These are phyloP conservation scores for Chaetomiaceae sp. DNA, from an alignment of 2,329 filamentous ascomycete genomes.

Conservation along the genomic window DNA sequence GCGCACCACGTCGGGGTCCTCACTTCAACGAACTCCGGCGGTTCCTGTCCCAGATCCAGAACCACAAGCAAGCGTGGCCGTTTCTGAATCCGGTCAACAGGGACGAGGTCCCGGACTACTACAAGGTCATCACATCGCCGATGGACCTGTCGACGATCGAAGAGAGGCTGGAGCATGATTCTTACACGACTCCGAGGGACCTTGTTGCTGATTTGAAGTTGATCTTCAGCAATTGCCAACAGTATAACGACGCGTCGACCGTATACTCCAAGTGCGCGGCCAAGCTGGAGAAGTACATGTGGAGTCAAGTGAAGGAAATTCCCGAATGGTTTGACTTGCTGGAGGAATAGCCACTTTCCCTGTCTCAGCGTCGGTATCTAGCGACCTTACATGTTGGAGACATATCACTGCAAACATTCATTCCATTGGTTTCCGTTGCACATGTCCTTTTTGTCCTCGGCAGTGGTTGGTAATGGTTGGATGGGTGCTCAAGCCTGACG, in stretches of 20 bases:
- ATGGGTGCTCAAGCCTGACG: no score
- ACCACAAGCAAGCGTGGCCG: constrained; percentile 87
- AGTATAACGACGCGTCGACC: constrained; percentile 92
- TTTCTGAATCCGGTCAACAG: constrained; percentile 88
- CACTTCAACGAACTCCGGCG: constrained; percentile 92
- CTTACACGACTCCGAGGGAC: constrained; percentile 82
- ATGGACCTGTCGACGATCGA: constrained; percentile 98
- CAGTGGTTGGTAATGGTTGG: no score
- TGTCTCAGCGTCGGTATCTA: no score
- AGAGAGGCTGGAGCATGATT: constrained; percentile 81
- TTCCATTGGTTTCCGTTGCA: no score
- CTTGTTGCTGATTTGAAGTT: constrained; percentile 82
- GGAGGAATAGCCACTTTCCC: no score
- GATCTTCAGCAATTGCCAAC: constrained; percentile 88
- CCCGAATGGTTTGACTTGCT: constrained; percentile 66
- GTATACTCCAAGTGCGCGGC: constrained; percentile 92
- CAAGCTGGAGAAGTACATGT: constrained; percentile 91
- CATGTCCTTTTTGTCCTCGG: no score
- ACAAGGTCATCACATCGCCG: constrained; percentile 92
- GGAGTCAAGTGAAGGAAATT: constrained; percentile 80
- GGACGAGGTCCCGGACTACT: constrained; percentile 95
- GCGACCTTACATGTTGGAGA: no score
- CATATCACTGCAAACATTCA: no score
- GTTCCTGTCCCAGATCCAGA: constrained; percentile 89
- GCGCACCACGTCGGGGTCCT: constrained; percentile 87